Evolutionary conservation across 129 eudicot genomes (phyloP), one percentile per base, ranked within the genome.

Genomic region (Centella asiatica): DNA sequence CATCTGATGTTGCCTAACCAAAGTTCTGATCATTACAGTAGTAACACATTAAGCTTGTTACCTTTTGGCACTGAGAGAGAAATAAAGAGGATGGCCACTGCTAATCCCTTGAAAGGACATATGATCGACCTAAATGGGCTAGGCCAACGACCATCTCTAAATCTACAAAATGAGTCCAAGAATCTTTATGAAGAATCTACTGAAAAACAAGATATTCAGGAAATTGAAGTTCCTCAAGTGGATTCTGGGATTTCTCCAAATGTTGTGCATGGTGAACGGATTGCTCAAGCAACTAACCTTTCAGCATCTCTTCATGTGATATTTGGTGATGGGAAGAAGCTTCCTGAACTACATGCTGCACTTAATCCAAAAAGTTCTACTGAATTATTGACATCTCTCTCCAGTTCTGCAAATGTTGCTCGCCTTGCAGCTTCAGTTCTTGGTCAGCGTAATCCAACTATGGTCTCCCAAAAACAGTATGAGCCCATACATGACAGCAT

Each of bases 51-150:
- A n/a, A 25, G 34, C 27, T 58, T 36, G 42, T 66, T 64, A 27
- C 57, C 44, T 46, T 37, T 64, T 11, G 59, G 36, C 51, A 62
- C 62, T 26, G 77, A 66, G 13, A 47, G 52, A 6, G 64, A 58
- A 42, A 44, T 55, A 14, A 64, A 67, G 29, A 39, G 66, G 18
- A 25, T 32, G 65, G 42, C 44, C 49, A 23, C 31, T 20, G 32
- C 23, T 10, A 69, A 42, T 66, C 42, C 68, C 24, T 40, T 57
- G 15, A 72, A 54, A 37, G 83, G 76, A 60, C 31, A 52, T 66
- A 67, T 55, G 26, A 26, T 33, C 17, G 73, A 70, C 69, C 62
- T 65, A 58, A 74, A 80, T 70, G 82, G 68, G 36, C 62, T 70
- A 20, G 69, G 40, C 60, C 60, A 65, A 26, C 67, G 33, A 22